A percentile compares a stretch with the other conserved stretches of the same genome.
Conservation (phyloP, 306 rosid species). For the Rosa lucieae region DNA sequence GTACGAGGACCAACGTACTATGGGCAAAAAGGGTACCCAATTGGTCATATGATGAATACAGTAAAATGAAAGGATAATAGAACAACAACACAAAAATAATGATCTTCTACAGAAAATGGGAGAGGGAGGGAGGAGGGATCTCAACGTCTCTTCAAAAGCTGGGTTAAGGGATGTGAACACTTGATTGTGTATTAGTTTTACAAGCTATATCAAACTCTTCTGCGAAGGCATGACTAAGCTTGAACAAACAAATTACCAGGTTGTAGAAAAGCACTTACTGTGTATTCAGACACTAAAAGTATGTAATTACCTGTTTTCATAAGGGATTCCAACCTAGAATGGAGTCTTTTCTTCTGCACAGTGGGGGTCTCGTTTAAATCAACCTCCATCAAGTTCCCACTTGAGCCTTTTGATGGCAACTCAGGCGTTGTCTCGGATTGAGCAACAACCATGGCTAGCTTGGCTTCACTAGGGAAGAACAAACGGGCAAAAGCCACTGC, state of each 20-base stretch:
- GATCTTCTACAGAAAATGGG: neutral
- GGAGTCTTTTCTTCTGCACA: conserved; percentile 43
- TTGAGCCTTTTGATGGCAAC: conserved; percentile 35
- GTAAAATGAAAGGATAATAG: neutral
- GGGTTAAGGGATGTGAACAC: neutral
- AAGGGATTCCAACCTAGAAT: conserved; percentile 45
- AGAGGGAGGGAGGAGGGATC: neutral
- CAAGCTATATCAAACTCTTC: neutral
- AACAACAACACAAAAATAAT: neutral
- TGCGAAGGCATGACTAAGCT: neutral
- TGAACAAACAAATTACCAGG: neutral
- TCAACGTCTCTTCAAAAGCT: neutral
- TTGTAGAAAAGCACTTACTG: neutral
- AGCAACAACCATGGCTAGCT: conserved; percentile 48
- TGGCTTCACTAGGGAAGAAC: conserved; percentile 50
- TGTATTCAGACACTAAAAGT: neutral
- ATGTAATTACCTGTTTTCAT: conserved; percentile 43
- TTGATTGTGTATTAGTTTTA: neutral
- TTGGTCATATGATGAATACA: neutral
- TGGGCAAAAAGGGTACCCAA: neutral
- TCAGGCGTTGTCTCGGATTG: conserved; percentile 39
- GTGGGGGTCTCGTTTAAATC: conserved; percentile 51
- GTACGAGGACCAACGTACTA: neutral
- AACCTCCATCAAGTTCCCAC: conserved; percentile 46
- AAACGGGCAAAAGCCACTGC: conserved; percentile 55